Percentiles rank a stretch among this genome's conserved stretches.
Evolutionary conservation across 1,139 yeast genomes (phyloP).

Genomic region (Saccharomyces uvarum): DNA sequence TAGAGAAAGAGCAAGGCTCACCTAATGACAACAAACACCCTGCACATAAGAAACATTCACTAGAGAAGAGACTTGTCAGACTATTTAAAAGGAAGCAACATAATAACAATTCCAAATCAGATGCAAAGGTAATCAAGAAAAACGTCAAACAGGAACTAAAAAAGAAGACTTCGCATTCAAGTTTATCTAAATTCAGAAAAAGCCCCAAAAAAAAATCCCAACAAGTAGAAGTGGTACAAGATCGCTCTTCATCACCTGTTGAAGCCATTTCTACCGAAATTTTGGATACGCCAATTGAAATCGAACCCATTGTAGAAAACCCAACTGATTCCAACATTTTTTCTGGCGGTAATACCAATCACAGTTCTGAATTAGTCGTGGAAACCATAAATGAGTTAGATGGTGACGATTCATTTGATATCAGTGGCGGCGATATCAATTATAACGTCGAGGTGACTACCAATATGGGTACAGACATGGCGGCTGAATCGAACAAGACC

Average conservation of each 20-base stretch:
- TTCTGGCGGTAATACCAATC: neutral
- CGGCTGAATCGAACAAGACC: neutral
- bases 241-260: neutral
- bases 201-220: slow-evolving; percentile 7
- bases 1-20: slow-evolving; percentile 3
- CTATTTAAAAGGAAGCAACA: slow-evolving; percentile 19
- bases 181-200: slow-evolving; percentile 12
- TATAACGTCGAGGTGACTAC: neutral
- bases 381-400: slow-evolving; percentile 14
- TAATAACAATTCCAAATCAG: neutral
- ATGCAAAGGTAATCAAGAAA: neutral
- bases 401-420: slow-evolving; percentile 16
- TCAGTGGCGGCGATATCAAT: slow-evolving; percentile 5
- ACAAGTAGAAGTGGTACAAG: neutral
- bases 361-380: slow-evolving; percentile 4
- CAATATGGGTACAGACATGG: neutral
- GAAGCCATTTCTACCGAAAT: neutral
- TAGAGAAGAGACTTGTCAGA: slow-evolving; percentile 25
- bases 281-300: neutral
- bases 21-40: slow-evolving; percentile 1
- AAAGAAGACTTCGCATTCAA: slow-evolving; percentile 9
- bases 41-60: slow-evolving; percentile 4
- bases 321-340: neutral
- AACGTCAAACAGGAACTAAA: slow-evolving; percentile 9
- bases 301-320: neutral